These are phyloP conservation scores for Elongisporangium anandrum DNA, from an alignment of 352 stramenopile genomes.

Conservation along the genomic window DNA sequence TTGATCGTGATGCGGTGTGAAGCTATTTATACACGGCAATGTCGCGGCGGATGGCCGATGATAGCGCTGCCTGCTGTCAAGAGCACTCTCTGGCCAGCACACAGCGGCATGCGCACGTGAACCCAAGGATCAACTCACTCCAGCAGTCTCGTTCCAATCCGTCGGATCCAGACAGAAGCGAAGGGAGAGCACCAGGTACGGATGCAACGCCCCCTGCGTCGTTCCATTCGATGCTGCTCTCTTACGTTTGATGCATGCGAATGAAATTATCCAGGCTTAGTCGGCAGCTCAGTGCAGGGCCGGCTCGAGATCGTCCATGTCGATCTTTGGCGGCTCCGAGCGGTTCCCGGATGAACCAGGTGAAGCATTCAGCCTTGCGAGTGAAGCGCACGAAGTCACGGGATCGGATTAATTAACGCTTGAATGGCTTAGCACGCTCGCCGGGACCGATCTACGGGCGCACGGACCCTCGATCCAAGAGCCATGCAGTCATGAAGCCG, in stretches of 20 bases:
- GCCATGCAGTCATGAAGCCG: conserved; percentile 66
- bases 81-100: neutral
- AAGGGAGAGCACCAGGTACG: neutral
- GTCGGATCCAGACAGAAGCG: neutral
- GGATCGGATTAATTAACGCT: neutral
- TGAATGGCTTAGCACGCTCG: conserved; percentile 32
- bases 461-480: conserved; percentile 48
- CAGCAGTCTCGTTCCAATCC: neutral
- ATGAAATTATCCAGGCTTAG: neutral
- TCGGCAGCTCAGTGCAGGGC: neutral
- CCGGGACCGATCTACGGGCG: conserved; percentile 73
- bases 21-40: neutral
- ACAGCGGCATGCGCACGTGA: neutral
- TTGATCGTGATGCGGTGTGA: neutral
- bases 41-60: neutral
- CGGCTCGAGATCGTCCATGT: conserved; percentile 25
- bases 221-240: neutral
- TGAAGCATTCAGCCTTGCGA: conserved; percentile 14
- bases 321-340: conserved; percentile 77
- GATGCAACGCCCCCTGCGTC: neutral
- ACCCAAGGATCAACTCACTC: neutral
- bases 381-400: too few relatives aligned
- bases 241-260: neutral
- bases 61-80: neutral
- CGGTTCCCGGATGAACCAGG: conserved; percentile 68